Percentiles rank a stretch among this genome's conserved stretches.
These are phyloP conservation scores for Pascua sp. DNA, from an alignment of 1,284 basidiomycete genomes.

Conservation along the genomic window DNA sequence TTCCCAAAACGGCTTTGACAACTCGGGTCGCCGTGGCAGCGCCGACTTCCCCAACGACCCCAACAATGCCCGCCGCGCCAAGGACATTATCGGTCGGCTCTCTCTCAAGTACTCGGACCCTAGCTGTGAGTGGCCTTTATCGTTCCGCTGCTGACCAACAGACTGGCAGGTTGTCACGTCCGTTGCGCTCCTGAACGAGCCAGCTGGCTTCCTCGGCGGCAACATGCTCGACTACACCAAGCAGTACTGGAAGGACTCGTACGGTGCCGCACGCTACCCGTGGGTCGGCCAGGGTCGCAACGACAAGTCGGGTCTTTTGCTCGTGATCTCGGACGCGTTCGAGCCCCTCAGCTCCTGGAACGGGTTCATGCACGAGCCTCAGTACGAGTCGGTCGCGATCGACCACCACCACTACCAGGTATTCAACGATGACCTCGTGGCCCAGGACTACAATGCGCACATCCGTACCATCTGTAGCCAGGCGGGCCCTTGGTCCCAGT, in stretches of 20 bases:
- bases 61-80: slow-evolving; percentile 26
- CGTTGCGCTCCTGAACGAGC: slow-evolving; percentile 58
- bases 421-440: slow-evolving; percentile 62
- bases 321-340: slow-evolving; percentile 82
- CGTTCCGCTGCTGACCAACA: not conserved
- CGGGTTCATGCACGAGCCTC: slow-evolving; percentile 60
- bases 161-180: slow-evolving; percentile 63
- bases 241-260: slow-evolving; percentile 63
- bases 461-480: slow-evolving; percentile 60
- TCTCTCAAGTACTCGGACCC: not conserved
- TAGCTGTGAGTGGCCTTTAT: not conserved
- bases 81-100: slow-evolving; percentile 47
- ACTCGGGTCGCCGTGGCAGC: slow-evolving; percentile 62
- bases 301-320: slow-evolving; percentile 39
- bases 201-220: slow-evolving; percentile 65
- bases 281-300: slow-evolving; percentile 45
- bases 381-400: slow-evolving; percentile 65
- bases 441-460: slow-evolving; percentile 60
- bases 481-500: slow-evolving; percentile 54
- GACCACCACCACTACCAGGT: slow-evolving; percentile 82
- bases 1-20: slow-evolving; percentile 77
- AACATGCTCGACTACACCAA: slow-evolving; percentile 58
- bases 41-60: not conserved
- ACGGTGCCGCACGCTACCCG: slow-evolving; percentile 68
- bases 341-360: slow-evolving; percentile 70